These are phyloP conservation scores for Pleomassaria siparia DNA, from an alignment of 2,329 filamentous ascomycete species.

Conservation along the genomic window DNA sequence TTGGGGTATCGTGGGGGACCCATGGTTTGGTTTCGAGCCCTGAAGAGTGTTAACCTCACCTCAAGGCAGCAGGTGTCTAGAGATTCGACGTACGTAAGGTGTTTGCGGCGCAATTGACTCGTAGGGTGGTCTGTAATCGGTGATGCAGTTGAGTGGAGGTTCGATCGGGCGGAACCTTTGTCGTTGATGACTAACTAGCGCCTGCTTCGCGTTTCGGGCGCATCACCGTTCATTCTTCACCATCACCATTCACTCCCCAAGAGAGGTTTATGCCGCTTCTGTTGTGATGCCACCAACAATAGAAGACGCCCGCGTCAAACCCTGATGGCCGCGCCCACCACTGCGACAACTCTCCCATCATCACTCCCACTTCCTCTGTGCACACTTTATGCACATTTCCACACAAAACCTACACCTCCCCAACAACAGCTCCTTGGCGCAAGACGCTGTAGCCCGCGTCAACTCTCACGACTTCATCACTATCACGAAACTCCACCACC, in stretches of 20 bases:
- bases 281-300: not conserved
- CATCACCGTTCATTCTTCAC: not conserved
- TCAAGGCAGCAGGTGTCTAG: not conserved
- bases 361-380: slow-evolving; percentile 13
- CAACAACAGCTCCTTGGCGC: slow-evolving; percentile 12
- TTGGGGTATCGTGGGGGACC: slow-evolving; percentile 43
- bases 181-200: not conserved
- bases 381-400: slow-evolving; percentile 14
- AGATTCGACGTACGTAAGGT: slow-evolving; percentile 22
- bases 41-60: not conserved
- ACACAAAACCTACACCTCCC: slow-evolving; percentile 11
- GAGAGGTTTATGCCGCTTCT: not conserved
- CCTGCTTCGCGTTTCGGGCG: not conserved
- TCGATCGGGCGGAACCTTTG: not conserved
- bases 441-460: slow-evolving; percentile 13
- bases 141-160: slow-evolving; percentile 23
- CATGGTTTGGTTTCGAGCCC: slow-evolving; percentile 35
- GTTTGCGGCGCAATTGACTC: slow-evolving; percentile 36
- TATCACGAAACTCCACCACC: slow-evolving; percentile 1
- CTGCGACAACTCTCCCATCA: slow-evolving; percentile 10
- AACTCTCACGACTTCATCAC: slow-evolving; percentile 1
- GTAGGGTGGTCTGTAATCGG: slow-evolving; percentile 16
- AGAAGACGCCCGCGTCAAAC: slow-evolving; percentile 1
- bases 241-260: not conserved
- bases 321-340: slow-evolving; percentile 26